These are phyloP conservation scores for Dryas drummondii DNA, from an alignment of 306 rosid genomes.

Conservation along the genomic window DNA sequence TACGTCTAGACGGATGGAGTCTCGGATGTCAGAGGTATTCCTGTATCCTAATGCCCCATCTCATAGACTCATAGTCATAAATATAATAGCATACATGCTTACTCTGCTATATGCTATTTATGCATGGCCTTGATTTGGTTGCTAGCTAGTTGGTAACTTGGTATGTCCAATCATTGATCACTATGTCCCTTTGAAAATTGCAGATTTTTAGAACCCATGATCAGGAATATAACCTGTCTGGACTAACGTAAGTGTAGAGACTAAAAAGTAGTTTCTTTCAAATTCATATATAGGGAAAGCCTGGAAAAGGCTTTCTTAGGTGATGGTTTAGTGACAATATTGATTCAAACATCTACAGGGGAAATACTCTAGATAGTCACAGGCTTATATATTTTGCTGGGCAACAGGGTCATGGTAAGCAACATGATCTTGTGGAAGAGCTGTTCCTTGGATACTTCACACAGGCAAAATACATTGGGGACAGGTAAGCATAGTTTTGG, in stretches of 20 bases:
- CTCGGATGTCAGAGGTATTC: constrained; percentile 77
- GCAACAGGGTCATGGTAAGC: constrained; percentile 69
- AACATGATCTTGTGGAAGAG: constrained; percentile 79
- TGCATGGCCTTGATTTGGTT: too few species aligned
- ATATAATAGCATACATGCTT: not conserved
- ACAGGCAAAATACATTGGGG: constrained; percentile 79
- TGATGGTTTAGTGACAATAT: constrained; percentile 15
- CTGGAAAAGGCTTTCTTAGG: not conserved
- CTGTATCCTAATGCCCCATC: not conserved
- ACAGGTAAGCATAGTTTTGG: constrained; percentile 41
- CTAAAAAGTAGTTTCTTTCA: constrained; percentile 4
- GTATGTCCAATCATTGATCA: not conserved
- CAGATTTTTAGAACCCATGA: constrained; percentile 63
- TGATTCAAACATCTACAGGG: constrained; percentile 56
- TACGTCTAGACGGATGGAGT: constrained; percentile 46
- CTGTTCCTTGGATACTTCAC: constrained; percentile 80
- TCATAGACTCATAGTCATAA: too few species aligned
- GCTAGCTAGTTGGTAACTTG: too few species aligned
- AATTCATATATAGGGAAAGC: not conserved
- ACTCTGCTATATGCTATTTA: constrained; percentile 4
- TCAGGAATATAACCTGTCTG: constrained; percentile 55
- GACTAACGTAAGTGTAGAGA: constrained; percentile 72
- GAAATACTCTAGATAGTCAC: constrained; percentile 89
- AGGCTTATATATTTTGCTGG: constrained; percentile 76
- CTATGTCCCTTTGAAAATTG: constrained; percentile 27